Evolutionary conservation across 2,329 filamentous ascomycete species (phyloP).

Genomic region (Penicillium sp.): DNA sequence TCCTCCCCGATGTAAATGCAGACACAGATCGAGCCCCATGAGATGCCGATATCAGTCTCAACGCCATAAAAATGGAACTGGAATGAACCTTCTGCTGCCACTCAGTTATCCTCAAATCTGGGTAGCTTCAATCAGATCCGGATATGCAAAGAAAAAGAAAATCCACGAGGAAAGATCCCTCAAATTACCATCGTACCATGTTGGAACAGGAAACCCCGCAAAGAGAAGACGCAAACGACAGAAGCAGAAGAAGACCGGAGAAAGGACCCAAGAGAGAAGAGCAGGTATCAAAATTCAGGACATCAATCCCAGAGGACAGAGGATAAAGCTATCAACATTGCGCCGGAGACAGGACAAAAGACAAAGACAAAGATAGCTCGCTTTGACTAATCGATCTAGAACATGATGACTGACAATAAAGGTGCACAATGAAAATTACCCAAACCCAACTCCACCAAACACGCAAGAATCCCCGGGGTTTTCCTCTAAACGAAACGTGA

Average conservation of each 20-base stretch:
- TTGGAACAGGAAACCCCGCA: not conserved
- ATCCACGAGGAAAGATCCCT: not conserved
- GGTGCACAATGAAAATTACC: conserved; percentile 1
- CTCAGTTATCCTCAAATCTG: not conserved
- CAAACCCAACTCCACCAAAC: conserved; percentile 8
- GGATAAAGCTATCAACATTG: conserved; percentile 5
- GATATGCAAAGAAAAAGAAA: not conserved
- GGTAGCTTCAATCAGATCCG: not conserved
- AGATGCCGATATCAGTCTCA: not conserved
- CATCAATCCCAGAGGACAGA: conserved; percentile 3
- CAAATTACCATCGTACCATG: not conserved
- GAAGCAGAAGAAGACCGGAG: conserved; percentile 2
- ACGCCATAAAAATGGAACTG: not conserved
- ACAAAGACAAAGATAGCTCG: not conserved
- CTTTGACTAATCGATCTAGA: not conserved
- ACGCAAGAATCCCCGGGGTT: conserved; percentile 1
- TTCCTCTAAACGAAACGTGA: not conserved
- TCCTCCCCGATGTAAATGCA: not conserved
- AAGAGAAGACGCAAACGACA: not conserved
- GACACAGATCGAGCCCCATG: not conserved
- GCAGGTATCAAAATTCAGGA: conserved; percentile 10
- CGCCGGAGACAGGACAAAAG: not conserved
- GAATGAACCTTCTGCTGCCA: not conserved
- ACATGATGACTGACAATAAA: conserved; percentile 1
- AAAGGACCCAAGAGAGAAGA: not conserved